A percentile compares a stretch with the other conserved stretches of the same genome.
Conservation (phyloP, 163 green algal genomes). For the Trebouxiophyceae sp. region DNA sequence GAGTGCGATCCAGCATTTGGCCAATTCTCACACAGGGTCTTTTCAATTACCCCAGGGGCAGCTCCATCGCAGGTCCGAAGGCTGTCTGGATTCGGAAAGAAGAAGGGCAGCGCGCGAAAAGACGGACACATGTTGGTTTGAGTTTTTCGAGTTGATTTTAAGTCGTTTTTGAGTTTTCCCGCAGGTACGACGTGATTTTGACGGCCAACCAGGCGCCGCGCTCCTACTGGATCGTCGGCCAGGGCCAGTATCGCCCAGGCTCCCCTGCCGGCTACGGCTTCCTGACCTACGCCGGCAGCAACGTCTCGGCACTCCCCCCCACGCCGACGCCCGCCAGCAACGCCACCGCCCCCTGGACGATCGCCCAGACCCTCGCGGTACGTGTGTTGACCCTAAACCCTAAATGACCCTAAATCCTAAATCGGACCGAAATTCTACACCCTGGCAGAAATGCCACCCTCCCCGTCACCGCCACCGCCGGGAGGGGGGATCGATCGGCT, state of each 20-base stretch:
- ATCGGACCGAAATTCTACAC: too few relatives aligned
- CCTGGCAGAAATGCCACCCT: too few relatives aligned
- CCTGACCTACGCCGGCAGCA: slow-evolving; percentile 18
- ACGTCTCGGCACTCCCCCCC: slow-evolving; percentile 7
- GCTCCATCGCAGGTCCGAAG: too few relatives aligned
- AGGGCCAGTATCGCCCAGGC: slow-evolving; percentile 9
- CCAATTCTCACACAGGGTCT: too few relatives aligned
- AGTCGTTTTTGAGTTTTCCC: background rate
- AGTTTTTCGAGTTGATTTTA: background rate
- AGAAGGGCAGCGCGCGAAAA: background rate
- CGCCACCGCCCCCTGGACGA: slow-evolving; percentile 15
- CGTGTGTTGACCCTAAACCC: background rate
- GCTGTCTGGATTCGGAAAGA: too few relatives aligned
- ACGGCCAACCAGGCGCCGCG: slow-evolving; percentile 21
- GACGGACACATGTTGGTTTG: too few relatives aligned
- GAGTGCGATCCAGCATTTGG: too few relatives aligned
- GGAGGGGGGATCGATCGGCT: too few relatives aligned
- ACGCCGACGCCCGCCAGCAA: slow-evolving; percentile 10
- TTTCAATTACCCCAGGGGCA: too few relatives aligned
- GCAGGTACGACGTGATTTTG: slow-evolving; percentile 36
- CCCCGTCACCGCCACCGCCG: too few relatives aligned
- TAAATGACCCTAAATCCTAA: too few relatives aligned
- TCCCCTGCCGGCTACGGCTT: slow-evolving; percentile 28
- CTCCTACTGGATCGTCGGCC: slow-evolving; percentile 33
- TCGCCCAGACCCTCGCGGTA: background rate